Base-by-base conservation (phyloP, 345 rosid species). In the Eucalyptus cloeziana region DNA sequence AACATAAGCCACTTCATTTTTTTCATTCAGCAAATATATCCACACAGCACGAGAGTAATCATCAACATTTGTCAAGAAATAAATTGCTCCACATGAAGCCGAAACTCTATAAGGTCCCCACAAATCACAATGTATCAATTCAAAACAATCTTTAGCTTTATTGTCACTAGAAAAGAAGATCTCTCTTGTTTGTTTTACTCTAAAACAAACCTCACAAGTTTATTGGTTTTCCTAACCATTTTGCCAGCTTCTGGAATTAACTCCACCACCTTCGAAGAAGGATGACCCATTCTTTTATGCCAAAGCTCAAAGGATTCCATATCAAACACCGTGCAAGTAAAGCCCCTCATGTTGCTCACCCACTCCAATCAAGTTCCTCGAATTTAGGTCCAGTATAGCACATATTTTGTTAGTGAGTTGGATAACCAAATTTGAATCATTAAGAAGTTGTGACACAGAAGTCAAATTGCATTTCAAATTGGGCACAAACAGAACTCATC, bases 361-460 rank as follows among this genome's bases (percentile, higher is more conserved):
- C 40, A 5, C 90, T 6, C 92, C 90, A 91, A 83, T 92, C 89
- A 90, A 56, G 5, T 3, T 90, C 91, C 58, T 93, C 49, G 86
- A 86, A 76, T 67, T 27, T 17, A 64, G 87, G 88, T 93, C 92
- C 62, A 90, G 89, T 45, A 90, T 40, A 3, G 90, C 86, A 87
- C 87, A 89, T 2, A 79, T 24, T 19, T 27, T 87, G 4, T 51
- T 31, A 89, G 89, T 83, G 11, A 91, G 45, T 8, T n/a, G 40
- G 16, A 91, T 49, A 1, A 52, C 49, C 0, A 47, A 33, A 85
- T 88, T 81, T 10, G 19, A 5, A 0, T 91, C 89, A 0, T 13
- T 16, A 51, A 54, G 6, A 2, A 90, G 22, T 12, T 90, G 87
- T 0, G 91, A 88, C 0, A 88, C 44, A 1, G 15, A 91, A 1